These are phyloP conservation scores for Flaveria trinervia DNA, from an alignment of 129 eudicot species.

Conservation along the genomic window DNA sequence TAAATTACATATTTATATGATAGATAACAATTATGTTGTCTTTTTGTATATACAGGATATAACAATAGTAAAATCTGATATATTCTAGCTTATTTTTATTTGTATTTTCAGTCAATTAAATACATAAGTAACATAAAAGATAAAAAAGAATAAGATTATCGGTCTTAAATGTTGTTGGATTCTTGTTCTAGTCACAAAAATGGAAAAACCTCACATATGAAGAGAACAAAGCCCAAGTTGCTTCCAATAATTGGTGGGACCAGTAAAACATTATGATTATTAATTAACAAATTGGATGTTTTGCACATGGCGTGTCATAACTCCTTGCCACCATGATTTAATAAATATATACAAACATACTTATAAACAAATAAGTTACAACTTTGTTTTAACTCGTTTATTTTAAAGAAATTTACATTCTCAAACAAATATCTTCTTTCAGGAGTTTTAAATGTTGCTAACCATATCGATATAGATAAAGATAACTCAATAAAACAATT, in stretches of 20 bases:
- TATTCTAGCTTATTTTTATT: background rate
- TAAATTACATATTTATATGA: no score
- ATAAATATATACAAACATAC: background rate
- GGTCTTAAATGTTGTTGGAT: background rate
- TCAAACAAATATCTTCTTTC: no score
- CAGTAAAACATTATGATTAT: background rate
- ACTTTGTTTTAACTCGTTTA: no score
- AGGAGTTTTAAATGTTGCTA: no score
- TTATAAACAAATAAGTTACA: no score
- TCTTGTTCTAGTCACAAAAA: background rate
- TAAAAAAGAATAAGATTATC: background rate
- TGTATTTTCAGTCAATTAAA: background rate
- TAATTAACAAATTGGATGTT: conserved; percentile 29
- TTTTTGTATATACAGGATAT: no score
- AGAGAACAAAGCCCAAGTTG: conserved; percentile 4
- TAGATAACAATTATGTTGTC: no score
- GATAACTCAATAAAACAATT: no score
- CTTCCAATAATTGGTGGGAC: conserved; percentile 26
- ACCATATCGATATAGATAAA: no score
- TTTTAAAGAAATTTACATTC: no score
- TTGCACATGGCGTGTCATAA: conserved; percentile 28
- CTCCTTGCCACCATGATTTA: conserved; percentile 24
- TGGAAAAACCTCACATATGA: background rate
- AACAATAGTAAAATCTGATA: background rate
- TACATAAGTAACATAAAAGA: background rate